phyloP scores from a whole-genome alignment of 2,329 filamentous ascomycete species.

The Arthroderma sp. region DNA sequence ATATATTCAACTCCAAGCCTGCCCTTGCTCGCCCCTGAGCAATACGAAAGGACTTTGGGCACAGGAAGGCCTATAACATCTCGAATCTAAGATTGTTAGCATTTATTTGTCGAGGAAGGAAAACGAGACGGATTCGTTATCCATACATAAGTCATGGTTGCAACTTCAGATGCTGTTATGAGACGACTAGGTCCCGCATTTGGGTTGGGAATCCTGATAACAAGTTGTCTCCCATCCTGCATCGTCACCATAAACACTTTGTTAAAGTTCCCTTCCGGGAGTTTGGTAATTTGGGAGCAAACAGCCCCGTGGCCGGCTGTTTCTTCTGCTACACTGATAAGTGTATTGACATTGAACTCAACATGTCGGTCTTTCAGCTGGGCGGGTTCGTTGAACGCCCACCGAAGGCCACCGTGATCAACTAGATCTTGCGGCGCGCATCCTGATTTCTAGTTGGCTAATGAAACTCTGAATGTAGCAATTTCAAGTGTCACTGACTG shows the following conservation, averaged over 20 bases:
- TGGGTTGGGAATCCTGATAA: conserved; percentile 11
- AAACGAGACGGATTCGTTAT: too few relatives aligned
- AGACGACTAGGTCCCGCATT: conserved; percentile 10
- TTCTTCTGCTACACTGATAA: conserved; percentile 8
- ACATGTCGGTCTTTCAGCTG: conserved; percentile 17
- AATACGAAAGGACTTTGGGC: conserved; percentile 16
- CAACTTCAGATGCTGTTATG: conserved; percentile 14
- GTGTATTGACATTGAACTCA: conserved; percentile 21
- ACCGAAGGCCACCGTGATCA: conserved; percentile 6
- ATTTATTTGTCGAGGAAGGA: too few relatives aligned
- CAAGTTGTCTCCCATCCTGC: conserved; percentile 6
- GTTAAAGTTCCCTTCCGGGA: conserved; percentile 20
- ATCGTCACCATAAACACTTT: conserved; percentile 15
- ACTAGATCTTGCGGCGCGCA: too few relatives aligned
- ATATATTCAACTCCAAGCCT: conserved; percentile 11
- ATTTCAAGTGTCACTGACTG: too few relatives aligned
- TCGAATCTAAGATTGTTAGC: too few relatives aligned
- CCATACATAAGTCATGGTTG: conserved; percentile 3
- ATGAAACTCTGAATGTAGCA: too few relatives aligned
- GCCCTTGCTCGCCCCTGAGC: conserved; percentile 8
- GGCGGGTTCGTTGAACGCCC: conserved; percentile 20
- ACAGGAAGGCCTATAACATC: conserved; percentile 10
- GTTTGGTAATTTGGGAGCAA: conserved; percentile 14
- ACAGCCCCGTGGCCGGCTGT: neutral
- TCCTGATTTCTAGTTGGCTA: too few relatives aligned